Evolutionary conservation across 106 monocot genomes (phyloP).

Genomic region (Apostasia ramifera): DNA sequence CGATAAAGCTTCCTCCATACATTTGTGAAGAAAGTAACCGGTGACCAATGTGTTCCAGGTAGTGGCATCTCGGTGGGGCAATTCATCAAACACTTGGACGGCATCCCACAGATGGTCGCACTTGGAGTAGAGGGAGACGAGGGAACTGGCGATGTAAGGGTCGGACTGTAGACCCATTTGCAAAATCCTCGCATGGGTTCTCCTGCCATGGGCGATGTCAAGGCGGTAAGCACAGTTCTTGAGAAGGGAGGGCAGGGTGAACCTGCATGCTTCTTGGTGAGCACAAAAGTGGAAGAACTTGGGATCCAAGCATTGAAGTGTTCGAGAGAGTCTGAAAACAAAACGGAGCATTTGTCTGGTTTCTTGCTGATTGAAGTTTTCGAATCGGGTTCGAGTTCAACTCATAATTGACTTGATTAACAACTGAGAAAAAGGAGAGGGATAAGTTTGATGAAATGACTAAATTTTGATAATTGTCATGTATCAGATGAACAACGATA

Average conservation of each 20-base stretch:
- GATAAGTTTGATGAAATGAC: no score
- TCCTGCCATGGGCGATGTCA: slow-evolving; percentile 18
- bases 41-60: slow-evolving; percentile 23
- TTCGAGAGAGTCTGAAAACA: no score
- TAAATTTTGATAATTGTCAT: no score
- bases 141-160: slow-evolving; percentile 28
- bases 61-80: slow-evolving; percentile 25
- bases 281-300: no score
- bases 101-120: slow-evolving; percentile 17
- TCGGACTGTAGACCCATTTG: slow-evolving; percentile 26
- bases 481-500: no score
- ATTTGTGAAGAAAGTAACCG: slow-evolving; percentile 12
- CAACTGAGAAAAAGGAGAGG: no score
- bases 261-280: background rate
- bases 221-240: slow-evolving; percentile 18
- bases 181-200: slow-evolving; percentile 16
- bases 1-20: background rate
- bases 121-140: slow-evolving; percentile 24
- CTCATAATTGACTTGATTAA: no score
- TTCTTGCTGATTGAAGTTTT: no score
- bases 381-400: no score
- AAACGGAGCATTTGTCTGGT: no score
- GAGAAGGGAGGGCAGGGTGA: slow-evolving; percentile 26
- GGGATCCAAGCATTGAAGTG: no score
- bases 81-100: slow-evolving; percentile 14